Conservation (phyloP, 2,329 filamentous ascomycete species). For the Allantophomopsis cytisporea region DNA sequence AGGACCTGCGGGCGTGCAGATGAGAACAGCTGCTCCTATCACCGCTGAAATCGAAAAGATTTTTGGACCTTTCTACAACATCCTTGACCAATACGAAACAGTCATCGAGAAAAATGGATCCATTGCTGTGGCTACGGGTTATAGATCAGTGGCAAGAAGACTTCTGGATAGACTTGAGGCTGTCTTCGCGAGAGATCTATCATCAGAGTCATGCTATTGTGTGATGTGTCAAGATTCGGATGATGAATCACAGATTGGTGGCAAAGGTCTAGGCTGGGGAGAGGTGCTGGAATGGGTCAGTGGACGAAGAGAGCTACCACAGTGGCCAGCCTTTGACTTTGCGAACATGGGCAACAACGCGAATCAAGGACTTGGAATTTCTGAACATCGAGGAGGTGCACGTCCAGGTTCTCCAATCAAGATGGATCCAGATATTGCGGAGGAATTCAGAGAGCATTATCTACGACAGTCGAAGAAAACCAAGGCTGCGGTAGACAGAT, state of each 20-base stretch:
- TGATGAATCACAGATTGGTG: conserved; percentile 22
- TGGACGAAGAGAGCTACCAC: conserved; percentile 71
- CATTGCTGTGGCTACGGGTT: conserved; percentile 86
- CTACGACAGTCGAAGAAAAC: conserved; percentile 87
- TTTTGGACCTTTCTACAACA: conserved; percentile 69
- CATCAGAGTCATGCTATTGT: conserved; percentile 72
- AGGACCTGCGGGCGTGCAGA: conserved; percentile 26
- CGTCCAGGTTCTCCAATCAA: conserved; percentile 51
- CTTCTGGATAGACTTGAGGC: conserved; percentile 84
- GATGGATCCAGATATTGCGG: conserved; percentile 85
- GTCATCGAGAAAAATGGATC: conserved; percentile 79
- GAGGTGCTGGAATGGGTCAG: conserved; percentile 90
- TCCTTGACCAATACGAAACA: conserved; percentile 74
- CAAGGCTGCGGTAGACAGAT: conserved; percentile 78
- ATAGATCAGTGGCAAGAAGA: conserved; percentile 83
- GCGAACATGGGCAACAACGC: conserved; percentile 46
- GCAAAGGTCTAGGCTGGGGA: conserved; percentile 78
- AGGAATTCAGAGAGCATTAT: conserved; percentile 88
- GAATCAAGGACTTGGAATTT: conserved; percentile 42
- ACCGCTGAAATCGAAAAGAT: conserved; percentile 52
- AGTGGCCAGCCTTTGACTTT: conserved; percentile 80
- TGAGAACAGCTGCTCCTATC: conserved; percentile 9
- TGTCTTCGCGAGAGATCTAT: conserved; percentile 87
- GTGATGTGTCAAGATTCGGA: conserved; percentile 62
- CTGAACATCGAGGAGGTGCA: conserved; percentile 37